Base-by-base conservation (phyloP, 495 filamentous ascomycete genomes). In the Daldinia childiae region DNA sequence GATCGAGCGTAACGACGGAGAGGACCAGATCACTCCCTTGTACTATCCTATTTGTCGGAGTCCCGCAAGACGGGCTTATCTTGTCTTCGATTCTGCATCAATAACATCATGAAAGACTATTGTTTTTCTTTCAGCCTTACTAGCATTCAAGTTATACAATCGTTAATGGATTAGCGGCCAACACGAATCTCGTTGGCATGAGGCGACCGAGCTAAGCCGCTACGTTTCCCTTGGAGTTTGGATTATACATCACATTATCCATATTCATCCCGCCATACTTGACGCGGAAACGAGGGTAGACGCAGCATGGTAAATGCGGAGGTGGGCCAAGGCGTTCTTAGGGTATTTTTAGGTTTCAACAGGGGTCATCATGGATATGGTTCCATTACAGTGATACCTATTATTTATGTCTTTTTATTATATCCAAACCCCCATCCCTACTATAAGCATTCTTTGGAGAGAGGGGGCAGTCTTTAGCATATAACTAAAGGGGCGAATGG, bases 271-370 rank as follows among this genome's bases (percentile, higher is more conserved):
- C 55, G 55, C 62, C 52, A 69, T 57, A 19, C 21, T 50, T 73
- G 65, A 73, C 58, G 71, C 43, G 71, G 71, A 73, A 61, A 73
- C 71, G 71, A 73, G 54, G 66, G 60, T 48, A 66, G 26, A 72
- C 58, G 71, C 62, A 69, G 71, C 71, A 69, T 69, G 65, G 70
- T 61, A 57, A 54, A 73, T 66, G 69, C 52, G 63, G 63, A 56
- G 36, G 57, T 34, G 32, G 57, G 71, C 51, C 60, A 41, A 62
- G 65, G 71, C 71, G 71, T 73, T 69, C 52, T 66, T 50, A 55
- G 62, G 71, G 71, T 60, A 50, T 65, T 64, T 61, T 3, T 30
- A 57, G 51, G 52, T 61, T 61, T 61, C 52, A 63, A 51, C 12
- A 38, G 34, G 67, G 56, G 27, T 65, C 34, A 30, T 61, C 51